Base-by-base conservation (phyloP, 2,329 filamentous ascomycete genomes). In the Emmonsiellopsis sp. region DNA sequence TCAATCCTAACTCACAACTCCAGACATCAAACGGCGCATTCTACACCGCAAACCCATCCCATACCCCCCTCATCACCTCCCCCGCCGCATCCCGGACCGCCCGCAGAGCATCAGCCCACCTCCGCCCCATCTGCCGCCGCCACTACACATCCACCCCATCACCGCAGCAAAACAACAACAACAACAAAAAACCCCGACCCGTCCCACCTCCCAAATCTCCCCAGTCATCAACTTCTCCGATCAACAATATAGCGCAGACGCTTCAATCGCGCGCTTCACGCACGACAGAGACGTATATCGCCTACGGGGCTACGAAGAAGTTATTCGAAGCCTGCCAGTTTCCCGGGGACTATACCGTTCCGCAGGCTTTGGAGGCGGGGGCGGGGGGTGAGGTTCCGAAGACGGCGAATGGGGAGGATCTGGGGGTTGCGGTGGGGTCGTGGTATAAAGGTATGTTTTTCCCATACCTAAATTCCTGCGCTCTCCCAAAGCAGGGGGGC, bases 331-430 rank as follows among this genome's bases (percentile, higher is more conserved):
- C 82, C 58, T 94, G 89, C 71, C 80, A 84, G 7, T 73, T 72
- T 54, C 82, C 87, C 59, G 90, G 87, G 45, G 81, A 84, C 57
- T 96, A 96, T 70, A 81, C 76, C 51, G 88, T 95, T 54, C 81
- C 86, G 1, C 79, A 86, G 59, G 77, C 82, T 52, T 74, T 80
- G 50, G 77, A 85, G 60, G 85, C 85, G 61, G 81, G 82, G 3
- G 82, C 79, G 61, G 81, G 82, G 3, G 82, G 79, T 0, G 78
- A 81, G 47, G 80, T 93, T 51, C 80, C 83, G 31, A 85, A 83
- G 68, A 86, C 87, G 2, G 82, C 81, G 51, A 83, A 86, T 34
- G 91, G 89, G 7, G 87, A 94, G 68, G 89, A 97, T 69, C 69
- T 97, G 48, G 91, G 92, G 13, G 76, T 81, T 26, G 85, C 85